Percentiles rank a stretch among this genome's conserved stretches.
These are phyloP conservation scores for Ogataea ganodermae DNA, from an alignment of 805 yeast genomes.

Conservation along the genomic window DNA sequence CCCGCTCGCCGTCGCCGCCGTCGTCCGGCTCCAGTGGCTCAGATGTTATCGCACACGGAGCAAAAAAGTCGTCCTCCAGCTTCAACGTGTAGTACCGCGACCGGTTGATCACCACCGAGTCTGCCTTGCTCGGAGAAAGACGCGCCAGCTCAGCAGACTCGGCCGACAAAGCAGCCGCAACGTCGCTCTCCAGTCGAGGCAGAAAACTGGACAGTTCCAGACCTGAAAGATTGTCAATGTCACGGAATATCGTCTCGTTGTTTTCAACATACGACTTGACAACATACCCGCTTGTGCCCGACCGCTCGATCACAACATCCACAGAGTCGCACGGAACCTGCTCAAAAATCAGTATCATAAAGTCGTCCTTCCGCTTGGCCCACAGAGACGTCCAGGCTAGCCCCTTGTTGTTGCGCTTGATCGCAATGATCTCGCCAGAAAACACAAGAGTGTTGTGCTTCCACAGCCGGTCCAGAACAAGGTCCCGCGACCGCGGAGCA, in stretches of 20 bases:
- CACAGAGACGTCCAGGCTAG: conserved; percentile 86
- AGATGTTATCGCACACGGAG: conserved; percentile 76
- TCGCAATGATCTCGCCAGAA: conserved; percentile 84
- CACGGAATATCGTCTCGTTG: conserved; percentile 25
- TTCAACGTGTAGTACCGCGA: conserved; percentile 65
- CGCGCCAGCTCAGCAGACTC: conserved; percentile 8
- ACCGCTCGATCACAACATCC: conserved; percentile 50
- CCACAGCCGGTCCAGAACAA: conserved; percentile 60
- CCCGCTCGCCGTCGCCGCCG: conserved; percentile 3
- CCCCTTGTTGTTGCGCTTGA: conserved; percentile 63
- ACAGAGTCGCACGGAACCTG: conserved; percentile 76
- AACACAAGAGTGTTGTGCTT: conserved; percentile 54
- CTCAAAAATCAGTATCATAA: conserved; percentile 82
- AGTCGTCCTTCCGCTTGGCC: conserved; percentile 75
- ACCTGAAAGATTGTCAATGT: conserved; percentile 22
- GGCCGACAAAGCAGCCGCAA: conserved; percentile 12
- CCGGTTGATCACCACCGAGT: conserved; percentile 50
- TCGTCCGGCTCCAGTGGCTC: conserved; percentile 52
- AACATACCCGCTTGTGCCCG: conserved; percentile 13
- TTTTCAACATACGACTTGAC: conserved; percentile 28
- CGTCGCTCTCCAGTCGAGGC: conserved; percentile 26
- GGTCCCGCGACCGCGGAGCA: conserved; percentile 72
- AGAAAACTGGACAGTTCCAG: conserved; percentile 18
- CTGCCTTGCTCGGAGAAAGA: conserved; percentile 30
- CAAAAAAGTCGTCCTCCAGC: conserved; percentile 43